Evolutionary conservation across 2,329 filamentous ascomycete genomes (phyloP), one percentile per base, ranked within the genome.

Genomic region (Stromatinia cepivora): DNA sequence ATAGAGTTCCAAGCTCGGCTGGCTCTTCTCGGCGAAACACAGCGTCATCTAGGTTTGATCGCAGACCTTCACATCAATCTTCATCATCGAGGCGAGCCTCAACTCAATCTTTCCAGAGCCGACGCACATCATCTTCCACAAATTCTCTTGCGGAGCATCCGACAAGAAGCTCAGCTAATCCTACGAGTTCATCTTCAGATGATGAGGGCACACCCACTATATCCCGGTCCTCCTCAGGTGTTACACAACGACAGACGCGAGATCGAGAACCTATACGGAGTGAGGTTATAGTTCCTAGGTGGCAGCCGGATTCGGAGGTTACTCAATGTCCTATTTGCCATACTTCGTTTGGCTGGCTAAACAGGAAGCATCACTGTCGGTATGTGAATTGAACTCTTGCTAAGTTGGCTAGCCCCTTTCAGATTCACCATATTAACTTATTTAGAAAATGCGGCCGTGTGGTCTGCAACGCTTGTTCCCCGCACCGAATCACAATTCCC

Each of bases 401-500:
- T 34, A 36, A 22, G 22, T 6, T 22, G 42, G 36, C 25, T 28
- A 45, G 36, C 13, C 36, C 36, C 17, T 36, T 39, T 62, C 64
- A 36, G 28, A 57, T 42, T 28, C 36, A 28, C 34, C 13, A 31
- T 54, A 39, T 50, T 73, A 39, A 74, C 62, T 45, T 9, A 54
- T 7, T 39, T 71, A 91, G 90, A 74, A 97, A 97, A 86, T 98
- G 94, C 78, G 94, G 94, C 58, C 85, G 93, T 71, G 94, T 98
- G 11, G 94, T 98, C 34, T 98, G 94, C 80, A 89, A 90, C 70
- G 85, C 88, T 28, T 98, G 94, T 81, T 97, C 94, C 3, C 94
- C 94, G 4, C 94, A 98, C 79, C 88, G 93, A 71, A 98, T 98
- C 77, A 97, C 92, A 4, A 97, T 98, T 72, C 94, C 94, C 0